These are phyloP conservation scores for Yamadazyma endophytica DNA, from an alignment of 805 yeast species.

Conservation along the genomic window DNA sequence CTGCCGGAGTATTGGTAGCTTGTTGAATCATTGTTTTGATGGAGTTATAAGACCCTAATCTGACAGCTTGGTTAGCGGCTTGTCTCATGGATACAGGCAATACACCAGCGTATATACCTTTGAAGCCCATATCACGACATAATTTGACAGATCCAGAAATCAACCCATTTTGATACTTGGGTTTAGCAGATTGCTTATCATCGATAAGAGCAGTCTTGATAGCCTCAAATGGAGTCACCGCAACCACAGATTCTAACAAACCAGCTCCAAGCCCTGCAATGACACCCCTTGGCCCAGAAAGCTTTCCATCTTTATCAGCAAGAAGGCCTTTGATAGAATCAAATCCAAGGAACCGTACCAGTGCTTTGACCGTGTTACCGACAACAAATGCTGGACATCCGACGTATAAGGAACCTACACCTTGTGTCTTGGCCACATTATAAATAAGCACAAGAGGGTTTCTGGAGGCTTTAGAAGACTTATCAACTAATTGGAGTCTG, in stretches of 20 bases:
- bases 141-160: conserved; percentile 61
- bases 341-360: conserved; percentile 90
- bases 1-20: conserved; percentile 60
- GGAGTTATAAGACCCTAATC: conserved; percentile 89
- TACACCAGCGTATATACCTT: conserved; percentile 83
- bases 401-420: conserved; percentile 73
- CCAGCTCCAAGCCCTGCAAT: conserved; percentile 99
- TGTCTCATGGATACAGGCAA: conserved; percentile 93
- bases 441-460: conserved; percentile 82
- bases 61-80: conserved; percentile 92
- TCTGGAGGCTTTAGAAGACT: conserved; percentile 59
- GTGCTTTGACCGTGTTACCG: conserved; percentile 94
- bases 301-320: conserved; percentile 79
- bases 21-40: conserved; percentile 77
- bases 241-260: conserved; percentile 81
- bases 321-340: conserved; percentile 77
- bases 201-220: conserved; percentile 94
- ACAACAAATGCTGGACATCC: conserved; percentile 97
- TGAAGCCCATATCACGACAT: conserved; percentile 72
- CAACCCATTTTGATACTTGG: conserved; percentile 69
- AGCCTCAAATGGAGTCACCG: conserved; percentile 96
- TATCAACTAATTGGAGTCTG: conserved; percentile 76
- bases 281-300: conserved; percentile 88
- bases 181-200: conserved; percentile 74
- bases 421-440: conserved; percentile 73